Evolutionary conservation across 129 eudicot genomes (phyloP).

Genomic region (Pseudognaphalium luteoalbum): DNA sequence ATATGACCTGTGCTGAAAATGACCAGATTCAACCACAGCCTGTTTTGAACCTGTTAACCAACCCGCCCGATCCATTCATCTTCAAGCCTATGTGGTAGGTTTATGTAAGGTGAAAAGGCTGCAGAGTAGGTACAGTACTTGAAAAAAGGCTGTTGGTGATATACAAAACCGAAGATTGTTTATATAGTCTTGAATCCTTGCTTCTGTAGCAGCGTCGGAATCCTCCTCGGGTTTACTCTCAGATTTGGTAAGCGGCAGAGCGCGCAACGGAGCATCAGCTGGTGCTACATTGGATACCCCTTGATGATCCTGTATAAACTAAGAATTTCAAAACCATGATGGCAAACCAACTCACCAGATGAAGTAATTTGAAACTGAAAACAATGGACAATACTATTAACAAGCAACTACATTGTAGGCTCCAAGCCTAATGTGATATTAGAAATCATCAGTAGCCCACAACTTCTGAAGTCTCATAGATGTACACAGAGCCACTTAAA

Average conservation of each 20-base stretch:
- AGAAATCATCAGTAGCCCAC: too few species aligned
- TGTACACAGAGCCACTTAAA: too few species aligned
- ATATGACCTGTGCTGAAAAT: not conserved
- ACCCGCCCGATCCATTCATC: not conserved
- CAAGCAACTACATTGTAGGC: too few species aligned
- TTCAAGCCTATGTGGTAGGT: not conserved
- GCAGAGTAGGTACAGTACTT: constrained; percentile 39
- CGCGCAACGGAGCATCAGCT: constrained; percentile 85
- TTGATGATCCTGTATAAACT: constrained; percentile 65
- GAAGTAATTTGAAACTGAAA: too few species aligned
- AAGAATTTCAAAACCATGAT: not conserved
- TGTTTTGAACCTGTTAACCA: not conserved
- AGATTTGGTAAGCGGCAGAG: constrained; percentile 40
- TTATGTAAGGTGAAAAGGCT: not conserved
- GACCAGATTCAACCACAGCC: not conserved
- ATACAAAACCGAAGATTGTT: constrained; percentile 73
- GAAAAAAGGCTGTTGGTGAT: constrained; percentile 96
- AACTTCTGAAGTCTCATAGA: too few species aligned
- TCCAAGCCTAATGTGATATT: too few species aligned
- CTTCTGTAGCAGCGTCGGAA: constrained; percentile 47
- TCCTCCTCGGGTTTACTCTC: constrained; percentile 33
- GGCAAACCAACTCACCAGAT: too few species aligned
- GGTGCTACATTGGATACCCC: constrained; percentile 97
- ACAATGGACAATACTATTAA: too few species aligned
- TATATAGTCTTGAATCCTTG: constrained; percentile 80